Evolutionary conservation across 2,329 filamentous ascomycete species (phyloP), one percentile per base, ranked within the genome.

Genomic region (Phaeosphaeria sp.): DNA sequence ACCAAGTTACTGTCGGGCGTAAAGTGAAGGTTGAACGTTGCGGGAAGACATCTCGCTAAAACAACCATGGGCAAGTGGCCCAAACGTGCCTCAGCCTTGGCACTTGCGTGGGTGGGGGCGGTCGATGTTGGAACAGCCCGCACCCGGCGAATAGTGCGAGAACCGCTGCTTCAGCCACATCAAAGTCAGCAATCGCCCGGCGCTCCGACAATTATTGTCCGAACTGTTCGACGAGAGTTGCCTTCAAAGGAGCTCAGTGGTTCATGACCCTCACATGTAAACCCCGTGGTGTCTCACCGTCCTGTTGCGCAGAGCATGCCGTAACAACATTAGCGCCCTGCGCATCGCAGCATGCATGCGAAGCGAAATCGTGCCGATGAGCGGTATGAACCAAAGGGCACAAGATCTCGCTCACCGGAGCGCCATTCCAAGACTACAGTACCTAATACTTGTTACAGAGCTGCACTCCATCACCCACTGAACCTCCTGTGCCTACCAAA

Each of bases 361-460:
- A 42, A 51, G 55, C 50, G 42, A 54, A 44, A 48, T 43, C 52
- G 39, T 56, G 47, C 52, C 50, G 30, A 36, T 15, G 43, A 54
- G 49, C 46, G 30, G 46, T 49, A 43, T 51, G 22, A 30, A 21
- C 58, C 52, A 56, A 58, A 66, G 64, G 54, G 58, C 62, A 70
- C 64, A 62, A 60, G 47, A 59, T 59, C 42, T 67, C 67, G 67
- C 55, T 39, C 22, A 15, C 48, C 56, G 18, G 53, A 60, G 63
- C 64, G 59, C 57, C 53, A 65, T 70, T 71, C 66, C 61, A 63
- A 52, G 63, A 71, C 73, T 75, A 74, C 25, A 27, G 25, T 27
- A 27, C 71, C 62, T 73, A 71, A 72, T 69, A 73, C 65, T 69
- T 65, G 56, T 67, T 74, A 74, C 72, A 74, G 50, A 69, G 62